Base-by-base conservation (phyloP, 2,329 filamentous ascomycete genomes). In the Claviceps paspali region DNA sequence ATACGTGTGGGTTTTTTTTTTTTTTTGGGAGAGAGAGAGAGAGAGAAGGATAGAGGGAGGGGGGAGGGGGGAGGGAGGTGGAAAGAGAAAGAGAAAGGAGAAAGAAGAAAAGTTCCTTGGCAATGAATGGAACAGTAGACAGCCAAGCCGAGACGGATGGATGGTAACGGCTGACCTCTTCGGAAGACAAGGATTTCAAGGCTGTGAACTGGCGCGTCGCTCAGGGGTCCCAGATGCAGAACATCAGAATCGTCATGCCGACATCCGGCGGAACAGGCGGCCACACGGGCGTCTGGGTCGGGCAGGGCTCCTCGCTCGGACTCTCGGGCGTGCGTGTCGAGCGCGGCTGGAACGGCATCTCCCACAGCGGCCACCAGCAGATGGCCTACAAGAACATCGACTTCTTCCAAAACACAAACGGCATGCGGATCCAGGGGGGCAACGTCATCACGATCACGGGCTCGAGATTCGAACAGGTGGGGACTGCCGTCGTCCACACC, bases 181-280 rank as follows among this genome's bases (percentile, higher is more conserved):
- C n/a, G 23, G 19, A 17, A 45, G 45, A 48, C 35, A 52, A 48
- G 6, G 43, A 42, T 2, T 63, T 64, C 34, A 57, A 54, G 3
- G 62, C 61, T 4, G 51, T 65, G 0, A 57, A 49, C 29, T 65
- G 62, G 62, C 57, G 60, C 9, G 62, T 65, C n/a, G 61, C 61
- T 2, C 61, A 64, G 39, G 60, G 41, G 12, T 52, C 56, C 1
- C 57, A 62, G 34, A 50, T 64, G 11, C 59, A 61, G 32, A 64
- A 65, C 38, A 46, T 64, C 41, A 58, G 52, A 39, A 64, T 65
- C 31, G 50, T 43, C n/a, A 61, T 65, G 59, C 45, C 59, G 2
- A 41, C 38, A 1, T 55, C 60, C 0, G 45, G 40, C 31, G 53
- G 55, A 29, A 53, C 53, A 18, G 46, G 49, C 1, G 60, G 61